A percentile compares a stretch with the other conserved stretches of the same genome.
These are phyloP conservation scores for Barbatosphaeria neglecta DNA, from an alignment of 495 filamentous ascomycete genomes.

Conservation along the genomic window DNA sequence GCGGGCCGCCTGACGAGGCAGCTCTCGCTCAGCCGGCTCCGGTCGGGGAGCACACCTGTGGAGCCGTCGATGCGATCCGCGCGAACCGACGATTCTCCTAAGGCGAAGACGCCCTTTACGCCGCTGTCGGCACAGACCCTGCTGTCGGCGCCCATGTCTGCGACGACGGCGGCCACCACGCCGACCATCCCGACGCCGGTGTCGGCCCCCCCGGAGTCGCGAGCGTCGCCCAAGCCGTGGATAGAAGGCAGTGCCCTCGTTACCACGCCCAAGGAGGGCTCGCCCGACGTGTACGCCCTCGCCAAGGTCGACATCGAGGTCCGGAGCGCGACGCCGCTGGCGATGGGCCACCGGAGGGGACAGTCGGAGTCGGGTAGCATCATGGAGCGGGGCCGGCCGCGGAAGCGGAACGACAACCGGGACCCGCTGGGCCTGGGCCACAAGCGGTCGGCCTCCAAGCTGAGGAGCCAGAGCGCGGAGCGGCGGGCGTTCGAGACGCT, in stretches of 20 bases:
- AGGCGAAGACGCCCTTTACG: conserved; percentile 28
- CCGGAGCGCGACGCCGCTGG: conserved; percentile 7
- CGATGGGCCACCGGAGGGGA: conserved; percentile 32
- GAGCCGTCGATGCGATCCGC: conserved; percentile 21
- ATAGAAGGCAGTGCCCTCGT: conserved; percentile 16
- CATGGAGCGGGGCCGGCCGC: conserved; percentile 47
- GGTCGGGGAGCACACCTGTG: conserved; percentile 24
- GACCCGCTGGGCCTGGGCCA: conserved; percentile 20
- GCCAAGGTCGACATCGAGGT: conserved; percentile 23
- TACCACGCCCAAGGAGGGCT: conserved; percentile 13
- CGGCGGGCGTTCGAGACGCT: conserved; percentile 41
- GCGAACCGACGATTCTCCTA: conserved; percentile 33
- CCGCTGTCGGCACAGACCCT: conserved; percentile 30
- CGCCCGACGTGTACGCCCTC: conserved; percentile 10
- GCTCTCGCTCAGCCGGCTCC: conserved; percentile 24
- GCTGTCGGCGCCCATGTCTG: conserved; percentile 24
- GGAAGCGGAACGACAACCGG: conserved; percentile 28
- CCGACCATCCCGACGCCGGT: conserved; percentile 34
- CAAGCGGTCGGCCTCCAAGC: conserved; percentile 22
- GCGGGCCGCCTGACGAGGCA: conserved; percentile 24
- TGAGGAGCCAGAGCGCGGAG: conserved; percentile 32
- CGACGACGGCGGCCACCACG: conserved; percentile 23
- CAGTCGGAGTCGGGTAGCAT: conserved; percentile 47
- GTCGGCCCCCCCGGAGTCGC: conserved; percentile 29
- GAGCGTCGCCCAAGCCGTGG: conserved; percentile 35